phyloP scores from a whole-genome alignment of 2,329 filamentous ascomycete species.

The Microsporum audouinii region DNA sequence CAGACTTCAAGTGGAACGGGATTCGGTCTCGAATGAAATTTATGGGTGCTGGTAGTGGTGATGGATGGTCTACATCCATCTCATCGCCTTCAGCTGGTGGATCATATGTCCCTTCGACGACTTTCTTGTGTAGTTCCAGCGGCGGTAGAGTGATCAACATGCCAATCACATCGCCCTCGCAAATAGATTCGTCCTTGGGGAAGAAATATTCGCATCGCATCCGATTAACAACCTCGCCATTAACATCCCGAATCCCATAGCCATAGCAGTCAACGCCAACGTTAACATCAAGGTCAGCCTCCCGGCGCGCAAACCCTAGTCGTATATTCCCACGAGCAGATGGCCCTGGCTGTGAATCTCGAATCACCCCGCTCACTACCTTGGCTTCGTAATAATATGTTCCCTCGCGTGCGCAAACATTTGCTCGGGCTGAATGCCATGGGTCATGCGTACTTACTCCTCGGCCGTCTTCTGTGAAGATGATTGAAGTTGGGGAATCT shows the following conservation, averaged over 20 bases:
- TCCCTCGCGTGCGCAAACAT: conserved; percentile 80
- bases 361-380: conserved; percentile 56
- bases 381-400: conserved; percentile 92
- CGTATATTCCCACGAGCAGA: conserved; percentile 36
- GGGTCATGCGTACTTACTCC: conserved; percentile 85
- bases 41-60: conserved; percentile 42
- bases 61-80: not conserved
- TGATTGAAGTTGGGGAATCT: conserved; percentile 75
- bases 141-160: conserved; percentile 85
- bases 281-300: conserved; percentile 39
- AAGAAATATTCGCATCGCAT: conserved; percentile 89
- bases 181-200: conserved; percentile 62
- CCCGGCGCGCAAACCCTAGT: conserved; percentile 38
- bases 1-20: conserved; percentile 84
- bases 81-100: conserved; percentile 56
- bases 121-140: conserved; percentile 72
- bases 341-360: conserved; percentile 16
- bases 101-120: conserved; percentile 79
- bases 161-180: conserved; percentile 86
- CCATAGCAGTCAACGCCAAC: conserved; percentile 91
- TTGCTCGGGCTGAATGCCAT: conserved; percentile 81
- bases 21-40: conserved; percentile 93
- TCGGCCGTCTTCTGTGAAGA: conserved; percentile 62
- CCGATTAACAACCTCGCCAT: conserved; percentile 85
- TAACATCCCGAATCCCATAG: conserved; percentile 80